Percentiles rank a stretch among this genome's conserved stretches.
Evolutionary conservation across 805 yeast species (phyloP).

Genomic region (Candida pseudoglaebosa): DNA sequence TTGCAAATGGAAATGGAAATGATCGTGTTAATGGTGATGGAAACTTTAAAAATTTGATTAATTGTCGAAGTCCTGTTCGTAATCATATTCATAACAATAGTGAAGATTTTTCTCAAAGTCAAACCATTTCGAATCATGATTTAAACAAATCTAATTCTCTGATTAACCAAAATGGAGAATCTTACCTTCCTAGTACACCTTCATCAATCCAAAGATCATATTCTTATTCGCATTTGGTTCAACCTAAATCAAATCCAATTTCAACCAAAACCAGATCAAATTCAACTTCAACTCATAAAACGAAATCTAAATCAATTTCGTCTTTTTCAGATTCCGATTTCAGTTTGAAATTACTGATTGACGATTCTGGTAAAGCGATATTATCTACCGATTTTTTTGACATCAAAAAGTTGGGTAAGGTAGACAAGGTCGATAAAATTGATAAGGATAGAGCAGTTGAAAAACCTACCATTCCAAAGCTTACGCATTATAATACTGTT

Average conservation of each 20-base stretch:
- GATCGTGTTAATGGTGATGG: neutral
- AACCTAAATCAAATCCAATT: neutral
- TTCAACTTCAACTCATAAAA: neutral
- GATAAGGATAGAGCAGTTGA: constrained; percentile 2
- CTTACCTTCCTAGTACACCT: neutral
- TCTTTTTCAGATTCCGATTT: constrained; percentile 16
- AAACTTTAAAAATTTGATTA: too few relatives aligned
- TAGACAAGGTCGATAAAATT: neutral
- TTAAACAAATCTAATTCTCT: too few relatives aligned
- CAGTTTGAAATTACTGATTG: constrained; percentile 33
- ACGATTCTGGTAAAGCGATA: constrained; percentile 40
- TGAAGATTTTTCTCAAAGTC: too few relatives aligned
- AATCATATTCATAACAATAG: too few relatives aligned
- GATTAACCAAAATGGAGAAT: neutral
- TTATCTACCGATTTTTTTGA: constrained; percentile 23
- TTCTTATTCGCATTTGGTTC: neutral
- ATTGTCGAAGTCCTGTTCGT: too few relatives aligned
- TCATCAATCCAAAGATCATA: neutral
- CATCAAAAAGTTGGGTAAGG: neutral
- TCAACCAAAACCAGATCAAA: neutral
- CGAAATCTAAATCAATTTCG: neutral
- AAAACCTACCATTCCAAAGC: constrained; percentile 13
- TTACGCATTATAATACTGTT: constrained; percentile 23
- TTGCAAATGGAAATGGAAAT: neutral
- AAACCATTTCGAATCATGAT: too few relatives aligned